Evolutionary conservation across 768 basidiomycete species (phyloP), one percentile per base, ranked within the genome.

Genomic region (Chalciporus pseudorubinellus): DNA sequence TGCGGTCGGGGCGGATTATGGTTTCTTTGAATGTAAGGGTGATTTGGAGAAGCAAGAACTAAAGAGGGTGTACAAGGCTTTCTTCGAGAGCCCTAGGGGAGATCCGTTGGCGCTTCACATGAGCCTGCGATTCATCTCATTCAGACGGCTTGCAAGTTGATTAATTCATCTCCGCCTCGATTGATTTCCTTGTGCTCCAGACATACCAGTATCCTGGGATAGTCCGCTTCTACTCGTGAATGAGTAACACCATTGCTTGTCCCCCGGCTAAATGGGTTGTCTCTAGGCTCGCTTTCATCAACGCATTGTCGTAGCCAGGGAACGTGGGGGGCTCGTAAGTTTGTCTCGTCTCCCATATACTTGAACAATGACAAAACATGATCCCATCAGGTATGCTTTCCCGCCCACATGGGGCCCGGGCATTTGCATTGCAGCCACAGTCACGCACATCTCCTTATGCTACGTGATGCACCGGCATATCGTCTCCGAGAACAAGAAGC

Each of bases 251-350:
- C 10, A 74, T 93, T 66, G 81, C 89, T 20, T 80, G 84, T 18
- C 84, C 90, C 14, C 81, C 89, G 2, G 80, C 84, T 19, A 93
- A 92, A 67, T 83, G 90, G 12, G 87, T 90, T 6, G 85, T 92
- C 14, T 84, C 85, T 12, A n/a, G n/a, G n/a, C 72, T 94, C 34
- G 90, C 89, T 1, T 67, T 87, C 44, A 81, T 91, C 59, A 90
- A 92, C 65, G 81, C 82, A 39, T 81, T 89, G 61, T 85, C 84
- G 9, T 84, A 89, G 61, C 74, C 89, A 5, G 92, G 91, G 1
- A 93, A 92, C 70, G 75, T 94, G 33, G 70, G 81, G 38, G 92
- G 91, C 53, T 84, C 88, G 26, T 26, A 26, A 26, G 26, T 26
- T 9, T 26, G 26, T 26, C 26, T 26, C 26, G 5, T 26, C 26